Base-by-base conservation (phyloP, 768 basidiomycete species). In the Trametes maxima region DNA sequence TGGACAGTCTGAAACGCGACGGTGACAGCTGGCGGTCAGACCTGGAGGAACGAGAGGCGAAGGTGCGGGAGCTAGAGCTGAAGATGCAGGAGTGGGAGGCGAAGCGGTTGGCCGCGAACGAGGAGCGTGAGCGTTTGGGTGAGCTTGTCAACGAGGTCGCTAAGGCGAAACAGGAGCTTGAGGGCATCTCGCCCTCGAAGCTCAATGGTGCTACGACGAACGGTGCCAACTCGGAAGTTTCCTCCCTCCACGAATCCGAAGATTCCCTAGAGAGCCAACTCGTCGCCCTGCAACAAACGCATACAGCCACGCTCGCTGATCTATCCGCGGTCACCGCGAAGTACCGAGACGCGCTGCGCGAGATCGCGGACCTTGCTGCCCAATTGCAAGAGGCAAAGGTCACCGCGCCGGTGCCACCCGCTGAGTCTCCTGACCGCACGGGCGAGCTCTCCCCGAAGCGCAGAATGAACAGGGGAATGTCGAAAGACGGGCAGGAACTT, bases 281-380 rank as follows among this genome's bases (percentile, higher is more conserved):
- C 25, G 73, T 85, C 8, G 78, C 83, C 12, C 81, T 98, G n/a
- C 91, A 90, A 69, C 84, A 92, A 69, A 90, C 88, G 3, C 91
- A 94, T 67, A 85, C 85, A 11, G 87, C 88, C 43, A 93, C 92
- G 0, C 80, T 95, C 21, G 78, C 85, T 8, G 92, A 95, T 66
- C 81, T 95, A 39, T 86, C 92, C 7, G 80, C 85, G 1, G 83
- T 97, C 37, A 86, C 89, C 1, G 74, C 77, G 56, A 95, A 95
- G 73, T 98, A 95, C 70, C 87, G 87, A 33, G 91, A 96, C 61
- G 92, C 95, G 17, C 81, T 98, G 33, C 84, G 85, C 50, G 92
- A 96, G 74, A 96, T 99, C 60, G 90, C 90, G n/a, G 94, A 95
- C 68, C 83, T 99, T 42, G 88, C 89, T 17, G 83, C 87, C n/a